These are phyloP conservation scores for Coccomyxa subellipsoidea DNA, from an alignment of 163 green algal species.

Conservation along the genomic window DNA sequence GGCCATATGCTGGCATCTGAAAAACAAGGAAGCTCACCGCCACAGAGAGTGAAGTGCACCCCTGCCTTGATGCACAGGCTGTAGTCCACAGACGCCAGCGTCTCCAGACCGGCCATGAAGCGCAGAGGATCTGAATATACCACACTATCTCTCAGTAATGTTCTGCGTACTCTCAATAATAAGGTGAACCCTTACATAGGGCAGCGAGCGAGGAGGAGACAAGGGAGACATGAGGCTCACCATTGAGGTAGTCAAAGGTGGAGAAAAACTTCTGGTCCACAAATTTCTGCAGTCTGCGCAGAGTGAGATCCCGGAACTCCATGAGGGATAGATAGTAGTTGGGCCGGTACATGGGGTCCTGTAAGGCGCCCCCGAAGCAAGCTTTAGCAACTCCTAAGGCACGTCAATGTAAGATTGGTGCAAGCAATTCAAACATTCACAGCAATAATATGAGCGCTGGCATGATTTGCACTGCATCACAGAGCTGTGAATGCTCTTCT, in stretches of 20 bases:
- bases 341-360: constrained; percentile 76
- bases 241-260: constrained; percentile 68
- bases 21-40: constrained; percentile 11
- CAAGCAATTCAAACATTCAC: too few relatives aligned
- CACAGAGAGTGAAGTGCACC: constrained; percentile 90
- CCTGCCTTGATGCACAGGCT: constrained; percentile 76
- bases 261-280: constrained; percentile 69
- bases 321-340: constrained; percentile 74
- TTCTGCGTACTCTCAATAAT: not conserved
- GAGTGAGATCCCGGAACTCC: constrained; percentile 76
- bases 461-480: too few relatives aligned
- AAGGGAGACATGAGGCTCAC: constrained; percentile 23
- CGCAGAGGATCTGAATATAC: constrained; percentile 21
- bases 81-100: constrained; percentile 74
- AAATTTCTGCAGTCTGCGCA: constrained; percentile 69
- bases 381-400: too few relatives aligned
- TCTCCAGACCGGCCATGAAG: constrained; percentile 32
- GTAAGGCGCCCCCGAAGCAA: too few relatives aligned
- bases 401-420: too few relatives aligned
- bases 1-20: too few relatives aligned
- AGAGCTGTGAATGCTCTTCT: too few relatives aligned
- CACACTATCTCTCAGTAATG: not conserved
- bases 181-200: not conserved
- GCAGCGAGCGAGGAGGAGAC: not conserved
- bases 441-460: too few relatives aligned